phyloP scores from a whole-genome alignment of 2,329 filamentous ascomycete species.

The Xylariaceae sp. region DNA sequence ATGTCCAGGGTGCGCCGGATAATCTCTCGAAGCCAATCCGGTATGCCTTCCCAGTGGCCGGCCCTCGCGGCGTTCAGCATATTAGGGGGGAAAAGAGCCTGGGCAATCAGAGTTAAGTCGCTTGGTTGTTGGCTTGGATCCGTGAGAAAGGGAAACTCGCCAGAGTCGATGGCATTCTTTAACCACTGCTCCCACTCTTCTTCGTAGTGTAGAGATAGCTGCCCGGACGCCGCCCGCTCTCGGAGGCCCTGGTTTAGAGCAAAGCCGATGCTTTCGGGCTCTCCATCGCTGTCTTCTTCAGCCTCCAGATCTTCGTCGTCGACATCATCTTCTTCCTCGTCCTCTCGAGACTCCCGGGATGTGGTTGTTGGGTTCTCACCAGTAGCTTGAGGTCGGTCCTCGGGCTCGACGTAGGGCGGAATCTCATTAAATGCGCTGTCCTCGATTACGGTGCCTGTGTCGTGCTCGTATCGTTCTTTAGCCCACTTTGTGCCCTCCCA shows the following conservation, averaged over 20 bases:
- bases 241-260: slow-evolving; percentile 60
- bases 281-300: slow-evolving; percentile 51
- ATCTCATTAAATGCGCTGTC: slow-evolving; percentile 70
- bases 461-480: slow-evolving; percentile 71
- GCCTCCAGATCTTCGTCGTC: slow-evolving; percentile 43
- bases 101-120: slow-evolving; percentile 33
- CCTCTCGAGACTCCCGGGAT: slow-evolving; percentile 34
- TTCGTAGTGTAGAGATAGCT: slow-evolving; percentile 55
- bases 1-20: slow-evolving; percentile 44
- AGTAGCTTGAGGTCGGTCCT: slow-evolving; percentile 30
- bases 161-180: slow-evolving; percentile 63
- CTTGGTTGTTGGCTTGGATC: slow-evolving; percentile 37
- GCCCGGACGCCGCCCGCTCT: slow-evolving; percentile 58
- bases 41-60: slow-evolving; percentile 54
- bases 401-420: slow-evolving; percentile 52
- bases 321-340: slow-evolving; percentile 25
- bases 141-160: slow-evolving; percentile 46
- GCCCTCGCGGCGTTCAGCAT: slow-evolving; percentile 52
- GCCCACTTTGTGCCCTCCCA: slow-evolving; percentile 84
- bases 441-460: slow-evolving; percentile 62
- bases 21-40: slow-evolving; percentile 49
- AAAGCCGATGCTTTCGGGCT: slow-evolving; percentile 55
- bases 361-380: slow-evolving; percentile 24
- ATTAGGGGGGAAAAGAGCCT: slow-evolving; percentile 43
- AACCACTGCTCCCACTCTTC: slow-evolving; percentile 72